Evolutionary conservation across 345 rosid species (phyloP).

Genomic region (Laguncularia racemosa): DNA sequence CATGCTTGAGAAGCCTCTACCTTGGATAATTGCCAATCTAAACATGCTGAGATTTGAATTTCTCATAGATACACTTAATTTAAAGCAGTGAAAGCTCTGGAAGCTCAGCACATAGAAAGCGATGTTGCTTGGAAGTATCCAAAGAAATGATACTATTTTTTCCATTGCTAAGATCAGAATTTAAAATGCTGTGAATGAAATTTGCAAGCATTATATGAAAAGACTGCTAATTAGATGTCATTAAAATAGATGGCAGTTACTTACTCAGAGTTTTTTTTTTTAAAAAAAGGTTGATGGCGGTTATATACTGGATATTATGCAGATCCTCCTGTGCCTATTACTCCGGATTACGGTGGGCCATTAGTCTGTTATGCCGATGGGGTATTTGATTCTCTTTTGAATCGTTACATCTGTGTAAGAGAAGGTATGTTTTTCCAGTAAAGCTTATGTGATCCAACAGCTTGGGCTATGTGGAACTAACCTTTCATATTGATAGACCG

Average conservation of each 20-base stretch:
- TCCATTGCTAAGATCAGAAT: too few species aligned
- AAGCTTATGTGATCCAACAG: background rate
- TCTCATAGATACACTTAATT: too few species aligned
- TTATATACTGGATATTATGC: constrained; percentile 9
- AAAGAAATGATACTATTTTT: background rate
- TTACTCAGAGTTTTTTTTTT: too few species aligned
- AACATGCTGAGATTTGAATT: too few species aligned
- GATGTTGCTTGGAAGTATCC: too few species aligned
- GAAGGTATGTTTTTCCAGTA: constrained; percentile 48
- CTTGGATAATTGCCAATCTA: too few species aligned
- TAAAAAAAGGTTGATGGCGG: background rate
- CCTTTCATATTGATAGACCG: constrained; percentile 42
- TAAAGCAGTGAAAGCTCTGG: too few species aligned
- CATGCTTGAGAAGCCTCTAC: background rate
- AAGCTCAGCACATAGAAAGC: too few species aligned
- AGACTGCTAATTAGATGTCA: too few species aligned
- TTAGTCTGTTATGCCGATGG: constrained; percentile 79
- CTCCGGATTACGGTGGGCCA: constrained; percentile 75
- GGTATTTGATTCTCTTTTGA: constrained; percentile 58
- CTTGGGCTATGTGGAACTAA: background rate
- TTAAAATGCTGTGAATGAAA: too few species aligned
- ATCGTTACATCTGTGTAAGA: constrained; percentile 63
- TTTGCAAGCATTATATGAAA: too few species aligned
- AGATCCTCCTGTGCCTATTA: constrained; percentile 62
- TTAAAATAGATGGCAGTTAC: too few species aligned